These are phyloP conservation scores for Ascochyta rabiei DNA, from an alignment of 2,329 filamentous ascomycete species.

Conservation along the genomic window DNA sequence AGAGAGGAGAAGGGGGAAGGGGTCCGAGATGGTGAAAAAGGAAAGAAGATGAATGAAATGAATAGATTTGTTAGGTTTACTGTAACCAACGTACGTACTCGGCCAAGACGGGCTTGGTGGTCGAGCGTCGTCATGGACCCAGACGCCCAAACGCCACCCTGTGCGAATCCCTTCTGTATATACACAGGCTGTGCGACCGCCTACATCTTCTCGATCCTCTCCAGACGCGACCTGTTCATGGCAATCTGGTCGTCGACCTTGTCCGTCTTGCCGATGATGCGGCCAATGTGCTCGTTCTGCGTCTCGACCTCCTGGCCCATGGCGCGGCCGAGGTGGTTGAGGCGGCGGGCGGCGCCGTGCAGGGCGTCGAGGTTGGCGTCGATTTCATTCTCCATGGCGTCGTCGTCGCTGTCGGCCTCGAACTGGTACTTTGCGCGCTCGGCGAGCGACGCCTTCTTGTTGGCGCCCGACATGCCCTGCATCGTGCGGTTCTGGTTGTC, in stretches of 20 bases:
- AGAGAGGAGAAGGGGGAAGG: too few relatives aligned
- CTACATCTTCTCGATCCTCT: conserved; percentile 61
- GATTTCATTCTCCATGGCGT: conserved; percentile 67
- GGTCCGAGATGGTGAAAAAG: too few relatives aligned
- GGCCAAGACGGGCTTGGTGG: too few relatives aligned
- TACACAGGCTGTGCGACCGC: too few relatives aligned
- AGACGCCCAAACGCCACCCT: too few relatives aligned
- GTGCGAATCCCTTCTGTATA: too few relatives aligned
- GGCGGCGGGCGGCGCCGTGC: conserved; percentile 66
- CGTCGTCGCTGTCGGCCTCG: conserved; percentile 53
- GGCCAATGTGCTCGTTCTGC: conserved; percentile 78
- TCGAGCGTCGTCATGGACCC: too few relatives aligned
- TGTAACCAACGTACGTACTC: too few relatives aligned
- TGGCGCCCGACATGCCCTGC: conserved; percentile 16
- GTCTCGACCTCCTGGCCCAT: conserved; percentile 76
- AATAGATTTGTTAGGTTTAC: too few relatives aligned
- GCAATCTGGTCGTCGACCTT: conserved; percentile 76
- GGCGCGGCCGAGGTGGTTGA: conserved; percentile 75
- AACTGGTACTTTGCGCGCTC: conserved; percentile 46
- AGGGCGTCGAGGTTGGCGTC: conserved; percentile 58
- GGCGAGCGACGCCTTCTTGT: conserved; percentile 34
- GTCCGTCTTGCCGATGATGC: conserved; percentile 83
- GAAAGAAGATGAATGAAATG: too few relatives aligned
- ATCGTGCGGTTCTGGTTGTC: conserved; percentile 29
- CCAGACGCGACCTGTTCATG: conserved; percentile 75